These are phyloP conservation scores for Didymella pomorum DNA, from an alignment of 2,329 filamentous ascomycete genomes.

Conservation along the genomic window DNA sequence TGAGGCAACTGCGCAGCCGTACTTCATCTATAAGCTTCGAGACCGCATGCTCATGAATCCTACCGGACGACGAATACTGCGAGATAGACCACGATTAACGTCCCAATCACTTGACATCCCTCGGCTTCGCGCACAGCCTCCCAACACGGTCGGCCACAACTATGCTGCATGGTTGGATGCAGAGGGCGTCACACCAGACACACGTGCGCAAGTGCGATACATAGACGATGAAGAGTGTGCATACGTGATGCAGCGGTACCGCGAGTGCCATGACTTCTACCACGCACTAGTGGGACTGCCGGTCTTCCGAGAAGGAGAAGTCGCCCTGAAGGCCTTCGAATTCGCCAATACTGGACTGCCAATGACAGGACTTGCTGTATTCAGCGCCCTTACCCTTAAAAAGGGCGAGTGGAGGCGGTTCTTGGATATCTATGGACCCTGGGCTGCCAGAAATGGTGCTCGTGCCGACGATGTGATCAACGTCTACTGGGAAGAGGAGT, in stretches of 20 bases:
- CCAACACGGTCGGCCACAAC: slow-evolving; percentile 77
- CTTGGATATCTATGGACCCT: slow-evolving; percentile 79
- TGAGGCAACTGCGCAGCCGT: slow-evolving; percentile 92
- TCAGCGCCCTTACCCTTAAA: slow-evolving; percentile 73
- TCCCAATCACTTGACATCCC: slow-evolving; percentile 73
- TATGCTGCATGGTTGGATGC: slow-evolving; percentile 93
- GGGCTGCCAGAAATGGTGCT: slow-evolving; percentile 86
- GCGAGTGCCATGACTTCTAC: slow-evolving; percentile 97
- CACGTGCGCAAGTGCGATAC: slow-evolving; percentile 81
- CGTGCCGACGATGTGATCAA: slow-evolving; percentile 84
- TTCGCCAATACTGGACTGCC: slow-evolving; percentile 93
- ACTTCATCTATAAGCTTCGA: slow-evolving; percentile 91
- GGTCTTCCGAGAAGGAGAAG: slow-evolving; percentile 91
- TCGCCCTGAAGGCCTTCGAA: slow-evolving; percentile 97
- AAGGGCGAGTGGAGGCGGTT: slow-evolving; percentile 71
- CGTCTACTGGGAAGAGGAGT: slow-evolving; percentile 95
- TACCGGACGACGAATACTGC: slow-evolving; percentile 89
- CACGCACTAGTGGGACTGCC: slow-evolving; percentile 93
- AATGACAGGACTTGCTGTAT: slow-evolving; percentile 89
- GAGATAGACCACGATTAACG: slow-evolving; percentile 86
- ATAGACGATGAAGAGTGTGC: slow-evolving; percentile 96
- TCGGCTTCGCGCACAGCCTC: slow-evolving; percentile 74
- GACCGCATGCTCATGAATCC: slow-evolving; percentile 86
- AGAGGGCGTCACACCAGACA: slow-evolving; percentile 93
- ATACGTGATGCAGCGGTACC: slow-evolving; percentile 98